Base-by-base conservation (phyloP, 306 rosid genomes). In the Prunus campanulata region DNA sequence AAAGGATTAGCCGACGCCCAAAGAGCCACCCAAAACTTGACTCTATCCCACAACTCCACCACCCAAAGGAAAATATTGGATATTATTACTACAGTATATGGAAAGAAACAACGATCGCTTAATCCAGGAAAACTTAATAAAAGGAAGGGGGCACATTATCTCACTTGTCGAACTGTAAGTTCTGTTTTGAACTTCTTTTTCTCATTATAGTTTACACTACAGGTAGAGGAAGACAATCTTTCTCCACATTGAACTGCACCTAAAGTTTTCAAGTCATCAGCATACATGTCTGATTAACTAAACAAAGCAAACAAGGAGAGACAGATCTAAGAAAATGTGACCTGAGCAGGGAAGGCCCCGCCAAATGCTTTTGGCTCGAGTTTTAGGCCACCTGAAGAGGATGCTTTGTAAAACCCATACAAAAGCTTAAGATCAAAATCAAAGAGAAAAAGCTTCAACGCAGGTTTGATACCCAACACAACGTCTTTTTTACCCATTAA, bases 331-430 rank as follows among this genome's bases (percentile, higher is more conserved):
- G 68, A 68, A 55, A 74, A 77, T 72, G 71, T 70, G 66, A 95
- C 97, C 98, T 95, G 97, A 85, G 88, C 89, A 82, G 98, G 98
- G 84, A 95, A 95, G 52, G 90, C 85, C 52, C 98, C 97, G 74
- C 86, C 82, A 18, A 95, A 95, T 71, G 97, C 98, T 61, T 81
- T 83, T 11, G 97, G 98, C 85, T 95, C 97, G 61, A 95, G 92
- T 82, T 81, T 90, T 88, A 92, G 76, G 65, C 90, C 88, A 79
- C 98, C 97, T 22, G 91, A 74, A 74, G 97, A 91, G 63, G 96
- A 83, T 62, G 98, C 98, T 72, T 80, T 84, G 79, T 84, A 95
- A 79, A 95, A 61, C 68, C 98, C 98, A 72, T 92, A 90, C 73
- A 95, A 77, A 73, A 95, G 85, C 91, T 84, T 95, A 78, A 90